Conservation (phyloP, 371 early-diverging fungal genomes). For the Funneliformis caledonium region DNA sequence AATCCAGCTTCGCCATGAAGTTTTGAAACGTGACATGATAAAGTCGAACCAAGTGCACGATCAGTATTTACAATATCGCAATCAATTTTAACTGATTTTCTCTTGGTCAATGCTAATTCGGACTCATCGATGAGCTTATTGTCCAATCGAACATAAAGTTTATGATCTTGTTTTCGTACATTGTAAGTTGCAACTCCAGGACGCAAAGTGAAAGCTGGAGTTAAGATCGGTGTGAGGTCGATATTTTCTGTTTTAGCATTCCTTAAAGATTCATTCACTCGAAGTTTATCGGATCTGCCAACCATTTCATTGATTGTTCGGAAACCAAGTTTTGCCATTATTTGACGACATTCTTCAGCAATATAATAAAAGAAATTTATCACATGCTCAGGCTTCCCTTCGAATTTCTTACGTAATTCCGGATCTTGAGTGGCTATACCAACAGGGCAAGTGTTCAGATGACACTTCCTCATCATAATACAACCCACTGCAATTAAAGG, state of each 20-base stretch:
- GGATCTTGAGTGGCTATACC: slow-evolving; percentile 98
- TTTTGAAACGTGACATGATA: slow-evolving; percentile 87
- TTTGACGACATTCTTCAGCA: slow-evolving; percentile 88
- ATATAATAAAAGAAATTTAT: slow-evolving; percentile 97
- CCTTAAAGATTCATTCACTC: slow-evolving; percentile 70
- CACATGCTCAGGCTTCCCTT: slow-evolving; percentile 92
- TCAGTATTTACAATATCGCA: slow-evolving; percentile 90
- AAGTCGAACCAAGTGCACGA: slow-evolving; percentile 90
- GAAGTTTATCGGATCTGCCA: slow-evolving; percentile 85
- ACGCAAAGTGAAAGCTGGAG: slow-evolving; percentile 85
- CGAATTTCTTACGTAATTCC: slow-evolving; percentile 90
- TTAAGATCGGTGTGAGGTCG: slow-evolving; percentile 85
- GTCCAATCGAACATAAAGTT: slow-evolving; percentile 83
- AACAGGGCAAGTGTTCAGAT: slow-evolving; percentile 94
- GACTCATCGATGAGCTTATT: slow-evolving; percentile 82
- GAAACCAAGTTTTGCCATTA: slow-evolving; percentile 95
- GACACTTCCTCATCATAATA: slow-evolving; percentile 94
- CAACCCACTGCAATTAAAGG: slow-evolving; percentile 98
- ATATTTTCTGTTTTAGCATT: slow-evolving; percentile 85
- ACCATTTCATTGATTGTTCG: slow-evolving; percentile 94
- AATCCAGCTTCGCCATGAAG: slow-evolving; percentile 84
- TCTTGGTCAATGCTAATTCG: slow-evolving; percentile 68
- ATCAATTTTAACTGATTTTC: slow-evolving; percentile 63
- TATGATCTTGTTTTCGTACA: slow-evolving; percentile 84
- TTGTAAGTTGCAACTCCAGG: slow-evolving; percentile 86